phyloP scores from a whole-genome alignment of 345 rosid genomes.

The Microthlaspi erraticum region DNA sequence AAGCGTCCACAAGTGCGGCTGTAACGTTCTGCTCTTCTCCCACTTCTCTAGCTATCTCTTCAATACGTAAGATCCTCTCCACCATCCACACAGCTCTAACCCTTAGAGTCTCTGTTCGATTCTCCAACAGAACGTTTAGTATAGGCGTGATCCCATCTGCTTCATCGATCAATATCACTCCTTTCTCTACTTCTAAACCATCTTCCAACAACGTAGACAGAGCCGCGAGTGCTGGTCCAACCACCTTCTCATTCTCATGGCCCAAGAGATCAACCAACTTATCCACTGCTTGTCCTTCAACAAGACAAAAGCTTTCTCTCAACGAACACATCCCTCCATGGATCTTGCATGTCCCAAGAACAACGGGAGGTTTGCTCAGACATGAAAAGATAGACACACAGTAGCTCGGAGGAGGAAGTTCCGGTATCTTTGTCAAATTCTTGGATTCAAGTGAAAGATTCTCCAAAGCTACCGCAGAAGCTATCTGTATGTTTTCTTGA shows the following conservation, averaged over 20 bases:
- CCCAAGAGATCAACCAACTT: slow-evolving; percentile 85
- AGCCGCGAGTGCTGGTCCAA: slow-evolving; percentile 88
- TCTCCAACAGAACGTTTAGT: slow-evolving; percentile 71
- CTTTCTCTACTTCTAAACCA: slow-evolving; percentile 74
- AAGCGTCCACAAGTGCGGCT: slow-evolving; percentile 91
- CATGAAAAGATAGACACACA: slow-evolving; percentile 76
- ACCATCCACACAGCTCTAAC: slow-evolving; percentile 86
- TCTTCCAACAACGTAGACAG: slow-evolving; percentile 85
- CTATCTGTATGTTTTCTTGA: slow-evolving; percentile 76
- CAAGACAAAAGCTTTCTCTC: slow-evolving; percentile 80
- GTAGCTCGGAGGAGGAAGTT: slow-evolving; percentile 64
- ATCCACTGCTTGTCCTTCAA: slow-evolving; percentile 86
- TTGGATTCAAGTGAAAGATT: slow-evolving; percentile 82
- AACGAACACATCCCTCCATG: slow-evolving; percentile 85
- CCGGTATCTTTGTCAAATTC: slow-evolving; percentile 74
- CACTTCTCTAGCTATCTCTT: slow-evolving; percentile 73
- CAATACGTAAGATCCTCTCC: slow-evolving; percentile 81
- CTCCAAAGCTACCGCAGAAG: slow-evolving; percentile 88
- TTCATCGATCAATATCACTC: slow-evolving; percentile 61
- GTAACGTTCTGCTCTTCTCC: slow-evolving; percentile 78
- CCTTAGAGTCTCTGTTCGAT: slow-evolving; percentile 68
- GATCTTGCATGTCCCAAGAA: slow-evolving; percentile 74
- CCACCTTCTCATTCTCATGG: slow-evolving; percentile 89
- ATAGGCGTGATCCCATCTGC: slow-evolving; percentile 77
- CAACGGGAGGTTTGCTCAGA: slow-evolving; percentile 62